phyloP scores from a whole-genome alignment of 768 basidiomycete genomes.

The Tephrocybe rancida region DNA sequence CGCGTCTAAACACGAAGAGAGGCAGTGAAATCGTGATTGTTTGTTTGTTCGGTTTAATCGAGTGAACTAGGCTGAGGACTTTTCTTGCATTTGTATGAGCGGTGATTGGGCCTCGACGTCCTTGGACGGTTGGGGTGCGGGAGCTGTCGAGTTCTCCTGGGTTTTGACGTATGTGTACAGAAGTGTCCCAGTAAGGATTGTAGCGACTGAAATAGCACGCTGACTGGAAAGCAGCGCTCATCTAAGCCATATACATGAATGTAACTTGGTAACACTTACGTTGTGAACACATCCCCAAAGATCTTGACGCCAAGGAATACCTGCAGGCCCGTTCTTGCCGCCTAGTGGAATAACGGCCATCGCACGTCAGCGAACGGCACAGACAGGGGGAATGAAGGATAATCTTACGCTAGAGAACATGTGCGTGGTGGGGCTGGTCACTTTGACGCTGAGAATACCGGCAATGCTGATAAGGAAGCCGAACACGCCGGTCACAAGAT shows the following conservation, averaged over 20 bases:
- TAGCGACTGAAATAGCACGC: slow-evolving; percentile 58
- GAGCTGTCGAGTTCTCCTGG: slow-evolving; percentile 37
- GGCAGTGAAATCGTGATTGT: background rate
- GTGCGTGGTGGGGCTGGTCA: slow-evolving; percentile 84
- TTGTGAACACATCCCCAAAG: slow-evolving; percentile 68
- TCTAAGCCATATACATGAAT: slow-evolving; percentile 1
- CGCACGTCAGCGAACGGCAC: background rate
- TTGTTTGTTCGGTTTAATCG: background rate
- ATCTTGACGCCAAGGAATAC: slow-evolving; percentile 68
- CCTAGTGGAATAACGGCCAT: slow-evolving; percentile 34
- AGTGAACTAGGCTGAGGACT: background rate
- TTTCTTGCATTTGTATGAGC: slow-evolving; percentile 14
- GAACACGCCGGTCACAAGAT: slow-evolving; percentile 55
- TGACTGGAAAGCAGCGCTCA: slow-evolving; percentile 36
- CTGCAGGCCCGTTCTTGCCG: slow-evolving; percentile 78
- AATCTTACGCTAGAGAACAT: slow-evolving; percentile 62
- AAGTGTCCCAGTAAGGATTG: slow-evolving; percentile 66
- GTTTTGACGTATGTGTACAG: slow-evolving; percentile 71
- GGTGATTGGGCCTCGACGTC: slow-evolving; percentile 18
- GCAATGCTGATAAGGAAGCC: slow-evolving; percentile 85
- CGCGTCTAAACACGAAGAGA: background rate
- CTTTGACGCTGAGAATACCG: slow-evolving; percentile 77
- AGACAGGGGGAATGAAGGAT: background rate
- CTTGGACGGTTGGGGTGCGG: slow-evolving; percentile 10
- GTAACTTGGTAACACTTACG: slow-evolving; percentile 38